Base-by-base conservation (phyloP, 495 filamentous ascomycete species). In the Penicillium antarcticum region DNA sequence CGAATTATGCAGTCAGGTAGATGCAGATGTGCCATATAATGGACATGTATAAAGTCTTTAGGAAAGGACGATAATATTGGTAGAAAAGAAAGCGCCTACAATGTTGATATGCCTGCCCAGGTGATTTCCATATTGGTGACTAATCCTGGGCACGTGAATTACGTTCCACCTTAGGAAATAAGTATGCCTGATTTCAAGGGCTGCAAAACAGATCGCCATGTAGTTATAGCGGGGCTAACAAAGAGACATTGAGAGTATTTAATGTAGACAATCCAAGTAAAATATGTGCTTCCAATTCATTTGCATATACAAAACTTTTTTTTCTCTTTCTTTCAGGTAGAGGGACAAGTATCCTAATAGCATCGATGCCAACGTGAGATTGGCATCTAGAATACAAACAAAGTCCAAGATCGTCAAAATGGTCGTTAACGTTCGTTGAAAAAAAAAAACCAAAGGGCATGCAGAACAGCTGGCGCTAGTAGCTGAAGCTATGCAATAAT, bases 401-500 rank as follows among this genome's bases (percentile, higher is more conserved):
- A 32, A 34, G 18, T 33, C n/a, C 31, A 35, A 16, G 24, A 14
- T 35, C 23, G 6, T 33, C 29, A 34, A 47, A 13, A 18, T 13
- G 11, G 14, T n/a, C 24, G 33, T 38, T 39, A 14, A 48, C 23
- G 24, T 35, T 35, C 45, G 14, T 12, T 12, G 26, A 32, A n/a
- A 16, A 13, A n/a, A 16, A 13, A 16, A 16, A 5, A 45, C 17
- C 24, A 42, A 17, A 26, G 16, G 13, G 37, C 17, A 33, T 41
- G 47, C 29, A 49, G 23, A 42, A 11, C 19, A 51, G 16, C 9
- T 31, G 23, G 39, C 40, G 47, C 47, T 49, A 32, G 12, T 32
- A 9, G 9, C 5, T 37, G 23, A 26, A 19, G 51, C 60, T 55
- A 71, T 40, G 59, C 64, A 48, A 71, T 41, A 10, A 66, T 43